These are phyloP conservation scores for Kluyveromyces lactis DNA, from an alignment of 805 yeast species.

Conservation along the genomic window DNA sequence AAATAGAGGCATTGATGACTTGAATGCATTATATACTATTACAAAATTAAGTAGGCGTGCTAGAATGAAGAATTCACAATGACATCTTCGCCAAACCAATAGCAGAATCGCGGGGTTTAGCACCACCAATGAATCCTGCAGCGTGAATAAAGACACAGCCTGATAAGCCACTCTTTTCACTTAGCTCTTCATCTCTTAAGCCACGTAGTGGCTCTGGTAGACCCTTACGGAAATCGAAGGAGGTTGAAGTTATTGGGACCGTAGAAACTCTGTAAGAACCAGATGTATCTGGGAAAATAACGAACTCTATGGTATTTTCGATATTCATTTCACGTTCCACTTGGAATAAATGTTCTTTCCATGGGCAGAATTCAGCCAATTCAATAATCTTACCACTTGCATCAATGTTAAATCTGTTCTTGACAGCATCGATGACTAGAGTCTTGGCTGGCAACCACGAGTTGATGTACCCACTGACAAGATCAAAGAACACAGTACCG, in stretches of 20 bases:
- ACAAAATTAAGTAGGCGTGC: too few species aligned
- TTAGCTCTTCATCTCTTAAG: constrained; percentile 78
- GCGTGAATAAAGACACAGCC: constrained; percentile 93
- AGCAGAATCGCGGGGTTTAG: constrained; percentile 70
- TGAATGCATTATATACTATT: too few species aligned
- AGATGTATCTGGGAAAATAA: constrained; percentile 69
- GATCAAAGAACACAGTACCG: constrained; percentile 69
- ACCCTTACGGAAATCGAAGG: constrained; percentile 80
- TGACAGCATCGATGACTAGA: constrained; percentile 65
- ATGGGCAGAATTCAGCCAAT: constrained; percentile 74
- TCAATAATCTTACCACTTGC: constrained; percentile 64
- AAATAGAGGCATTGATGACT: too few species aligned
- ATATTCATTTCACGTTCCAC: constrained; percentile 56
- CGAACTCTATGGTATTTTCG: constrained; percentile 58
- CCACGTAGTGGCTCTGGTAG: constrained; percentile 93
- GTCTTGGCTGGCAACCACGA: constrained; percentile 89
- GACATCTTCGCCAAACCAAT: constrained; percentile 56
- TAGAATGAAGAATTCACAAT: constrained; percentile 12
- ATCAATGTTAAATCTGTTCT: constrained; percentile 49
- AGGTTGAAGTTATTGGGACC: constrained; percentile 69
- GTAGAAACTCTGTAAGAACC: constrained; percentile 82
- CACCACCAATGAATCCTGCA: constrained; percentile 96
- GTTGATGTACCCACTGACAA: constrained; percentile 63
- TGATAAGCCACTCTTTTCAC: constrained; percentile 65
- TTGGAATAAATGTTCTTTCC: constrained; percentile 86